A percentile compares a stretch with the other conserved stretches of the same genome.
Conservation (phyloP, 164 flowering plant genomes). For the Sedum album region DNA sequence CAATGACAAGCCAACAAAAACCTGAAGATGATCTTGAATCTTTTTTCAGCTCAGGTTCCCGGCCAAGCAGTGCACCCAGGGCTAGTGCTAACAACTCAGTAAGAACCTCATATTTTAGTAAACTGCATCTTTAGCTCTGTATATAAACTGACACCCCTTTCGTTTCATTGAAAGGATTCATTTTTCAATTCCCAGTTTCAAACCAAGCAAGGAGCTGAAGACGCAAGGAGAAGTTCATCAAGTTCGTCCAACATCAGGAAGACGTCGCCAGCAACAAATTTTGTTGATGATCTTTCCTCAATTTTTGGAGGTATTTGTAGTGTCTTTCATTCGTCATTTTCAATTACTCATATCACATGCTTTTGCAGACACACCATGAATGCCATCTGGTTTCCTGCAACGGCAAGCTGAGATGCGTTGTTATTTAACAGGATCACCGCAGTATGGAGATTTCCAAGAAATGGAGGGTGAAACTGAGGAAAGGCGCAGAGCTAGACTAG, state of each 20-base stretch:
- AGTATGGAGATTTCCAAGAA: constrained; percentile 61
- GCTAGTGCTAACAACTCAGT: constrained; percentile 60
- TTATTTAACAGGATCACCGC: constrained; percentile 12
- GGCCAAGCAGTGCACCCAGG: constrained; percentile 89
- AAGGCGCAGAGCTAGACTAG: constrained; percentile 72
- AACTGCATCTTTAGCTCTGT: background rate
- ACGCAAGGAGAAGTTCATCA: constrained; percentile 39
- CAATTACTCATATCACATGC: background rate
- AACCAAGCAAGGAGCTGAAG: constrained; percentile 46
- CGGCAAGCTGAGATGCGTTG: constrained; percentile 20
- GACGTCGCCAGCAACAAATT: constrained; percentile 67
- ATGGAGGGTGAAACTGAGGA: constrained; percentile 79
- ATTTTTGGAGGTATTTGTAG: constrained; percentile 68
- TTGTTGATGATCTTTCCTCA: constrained; percentile 77
- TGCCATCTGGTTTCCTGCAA: background rate
- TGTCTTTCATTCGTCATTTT: background rate
- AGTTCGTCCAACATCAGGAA: constrained; percentile 59
- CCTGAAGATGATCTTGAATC: constrained; percentile 73
- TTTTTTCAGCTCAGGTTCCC: constrained; percentile 57
- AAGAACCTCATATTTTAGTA: constrained; percentile 25
- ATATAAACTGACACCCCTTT: background rate
- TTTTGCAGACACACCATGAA: background rate
- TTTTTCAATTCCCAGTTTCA: background rate
- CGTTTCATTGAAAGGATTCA: background rate
- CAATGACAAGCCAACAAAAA: constrained; percentile 57